Evolutionary conservation across 345 rosid species (phyloP).

Genomic region (Microthlaspi erraticum): DNA sequence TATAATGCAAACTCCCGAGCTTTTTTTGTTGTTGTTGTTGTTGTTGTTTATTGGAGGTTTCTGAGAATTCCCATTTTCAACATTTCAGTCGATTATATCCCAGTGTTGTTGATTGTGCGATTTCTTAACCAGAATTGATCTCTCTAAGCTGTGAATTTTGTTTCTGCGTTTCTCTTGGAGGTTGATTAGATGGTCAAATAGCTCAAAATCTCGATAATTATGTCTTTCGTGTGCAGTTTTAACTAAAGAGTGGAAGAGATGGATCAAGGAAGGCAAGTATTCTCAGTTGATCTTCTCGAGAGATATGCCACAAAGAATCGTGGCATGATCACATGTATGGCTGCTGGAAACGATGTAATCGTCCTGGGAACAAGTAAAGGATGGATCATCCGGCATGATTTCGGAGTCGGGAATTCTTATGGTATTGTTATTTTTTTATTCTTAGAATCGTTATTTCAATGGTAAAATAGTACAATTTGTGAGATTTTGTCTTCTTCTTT

Average conservation of each 20-base stretch:
- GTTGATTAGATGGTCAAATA: conserved; percentile 31
- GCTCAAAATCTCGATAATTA: conserved; percentile 9
- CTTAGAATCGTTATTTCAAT: background rate
- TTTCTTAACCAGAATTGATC: conserved; percentile 3
- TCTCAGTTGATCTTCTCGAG: conserved; percentile 88
- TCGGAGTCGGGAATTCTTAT: conserved; percentile 75
- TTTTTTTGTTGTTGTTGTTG: no score
- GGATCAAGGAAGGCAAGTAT: conserved; percentile 85
- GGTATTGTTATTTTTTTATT: conserved; percentile 51
- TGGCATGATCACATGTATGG: conserved; percentile 90
- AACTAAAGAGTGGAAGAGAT: conserved; percentile 39
- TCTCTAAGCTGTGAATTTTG: conserved; percentile 1
- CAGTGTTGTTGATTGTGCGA: conserved; percentile 10
- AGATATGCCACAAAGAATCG: conserved; percentile 88
- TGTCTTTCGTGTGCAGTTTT: conserved; percentile 1
- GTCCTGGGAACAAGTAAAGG: conserved; percentile 92
- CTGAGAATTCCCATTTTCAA: background rate
- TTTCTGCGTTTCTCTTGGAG: background rate
- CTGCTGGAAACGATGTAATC: conserved; percentile 96
- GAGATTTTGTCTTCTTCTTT: background rate
- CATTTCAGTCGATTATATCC: conserved; percentile 1
- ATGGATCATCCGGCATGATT: conserved; percentile 92
- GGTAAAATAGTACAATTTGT: background rate
- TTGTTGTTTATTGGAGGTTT: background rate
- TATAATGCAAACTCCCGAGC: background rate